Conservation (phyloP, 345 rosid species). For the Combretum micranthum region DNA sequence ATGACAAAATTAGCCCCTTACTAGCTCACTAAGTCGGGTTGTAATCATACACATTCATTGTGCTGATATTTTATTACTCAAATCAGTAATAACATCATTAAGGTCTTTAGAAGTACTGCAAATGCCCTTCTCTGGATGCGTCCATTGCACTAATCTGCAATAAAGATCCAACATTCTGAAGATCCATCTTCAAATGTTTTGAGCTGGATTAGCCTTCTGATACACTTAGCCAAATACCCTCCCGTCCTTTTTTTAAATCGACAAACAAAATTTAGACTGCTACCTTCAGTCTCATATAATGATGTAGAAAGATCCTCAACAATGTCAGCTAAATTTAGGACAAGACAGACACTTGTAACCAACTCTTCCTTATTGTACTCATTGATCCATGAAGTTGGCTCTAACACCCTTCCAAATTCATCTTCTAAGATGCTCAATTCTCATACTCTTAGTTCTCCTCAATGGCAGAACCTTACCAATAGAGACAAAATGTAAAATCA, state of each 20-base stretch:
- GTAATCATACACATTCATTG: not conserved
- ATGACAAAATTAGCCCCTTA: not conserved
- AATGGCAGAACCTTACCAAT: slow-evolving; percentile 36
- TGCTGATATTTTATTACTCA: slow-evolving; percentile 21
- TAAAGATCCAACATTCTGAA: slow-evolving; percentile 38
- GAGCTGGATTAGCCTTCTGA: slow-evolving; percentile 37
- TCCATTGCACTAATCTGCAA: slow-evolving; percentile 51
- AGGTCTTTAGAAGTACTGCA: slow-evolving; percentile 28
- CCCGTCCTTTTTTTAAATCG: slow-evolving; percentile 46
- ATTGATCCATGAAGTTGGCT: slow-evolving; percentile 4
- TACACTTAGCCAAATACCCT: slow-evolving; percentile 52
- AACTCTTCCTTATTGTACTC: slow-evolving; percentile 39
- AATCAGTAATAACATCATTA: slow-evolving; percentile 26
- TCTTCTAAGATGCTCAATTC: slow-evolving; percentile 22
- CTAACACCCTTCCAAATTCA: slow-evolving; percentile 10
- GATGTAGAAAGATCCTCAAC: slow-evolving; percentile 49
- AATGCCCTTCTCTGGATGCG: slow-evolving; percentile 36
- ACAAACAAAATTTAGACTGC: slow-evolving; percentile 27
- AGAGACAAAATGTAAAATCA: slow-evolving; percentile 60
- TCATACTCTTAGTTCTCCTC: slow-evolving; percentile 10
- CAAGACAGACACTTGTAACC: slow-evolving; percentile 44
- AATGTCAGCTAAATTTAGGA: slow-evolving; percentile 50
- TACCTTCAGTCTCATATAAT: slow-evolving; percentile 41
- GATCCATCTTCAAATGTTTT: slow-evolving; percentile 25
- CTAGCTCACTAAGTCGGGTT: not conserved